Conservation (phyloP, 768 basidiomycete genomes). For the Mycena vitilis region DNA sequence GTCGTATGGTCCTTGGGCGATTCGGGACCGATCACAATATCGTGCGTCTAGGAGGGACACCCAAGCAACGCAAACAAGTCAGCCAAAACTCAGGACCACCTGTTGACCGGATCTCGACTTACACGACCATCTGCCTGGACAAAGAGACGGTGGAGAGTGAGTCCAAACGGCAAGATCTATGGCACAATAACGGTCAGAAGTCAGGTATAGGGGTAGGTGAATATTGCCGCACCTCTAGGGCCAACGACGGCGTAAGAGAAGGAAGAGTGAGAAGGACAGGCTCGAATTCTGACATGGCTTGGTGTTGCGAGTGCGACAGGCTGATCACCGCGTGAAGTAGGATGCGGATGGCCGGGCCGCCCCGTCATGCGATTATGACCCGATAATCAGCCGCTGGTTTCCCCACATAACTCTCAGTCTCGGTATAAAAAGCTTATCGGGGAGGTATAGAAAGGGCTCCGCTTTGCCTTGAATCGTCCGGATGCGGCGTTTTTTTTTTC, state of each 20-base stretch:
- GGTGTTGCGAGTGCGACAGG: background rate
- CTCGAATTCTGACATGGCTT: constrained; percentile 31
- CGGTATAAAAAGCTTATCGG: too few relatives aligned
- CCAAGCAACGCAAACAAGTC: constrained; percentile 5
- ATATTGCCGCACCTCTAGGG: constrained; percentile 64
- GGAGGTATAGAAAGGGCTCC: too few relatives aligned
- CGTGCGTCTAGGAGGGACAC: constrained; percentile 67
- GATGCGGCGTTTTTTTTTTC: too few relatives aligned
- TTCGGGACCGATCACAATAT: constrained; percentile 82
- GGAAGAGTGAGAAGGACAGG: constrained; percentile 46
- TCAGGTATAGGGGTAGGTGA: background rate
- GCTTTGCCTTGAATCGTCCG: too few relatives aligned
- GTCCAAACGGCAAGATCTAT: constrained; percentile 73
- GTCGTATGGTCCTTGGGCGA: constrained; percentile 64
- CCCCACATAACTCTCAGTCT: too few relatives aligned
- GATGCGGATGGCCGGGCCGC: constrained; percentile 20
- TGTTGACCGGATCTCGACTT: constrained; percentile 31
- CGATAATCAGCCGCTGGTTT: constrained; percentile 9
- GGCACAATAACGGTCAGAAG: constrained; percentile 24
- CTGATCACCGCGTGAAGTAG: constrained; percentile 6
- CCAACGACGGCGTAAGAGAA: constrained; percentile 64
- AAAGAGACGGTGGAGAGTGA: constrained; percentile 76
- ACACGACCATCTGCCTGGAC: constrained; percentile 76
- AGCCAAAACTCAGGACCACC: background rate
- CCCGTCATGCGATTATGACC: constrained; percentile 2